phyloP scores from a whole-genome alignment of 1,284 basidiomycete species.

The Ceratobasidium sp. region DNA sequence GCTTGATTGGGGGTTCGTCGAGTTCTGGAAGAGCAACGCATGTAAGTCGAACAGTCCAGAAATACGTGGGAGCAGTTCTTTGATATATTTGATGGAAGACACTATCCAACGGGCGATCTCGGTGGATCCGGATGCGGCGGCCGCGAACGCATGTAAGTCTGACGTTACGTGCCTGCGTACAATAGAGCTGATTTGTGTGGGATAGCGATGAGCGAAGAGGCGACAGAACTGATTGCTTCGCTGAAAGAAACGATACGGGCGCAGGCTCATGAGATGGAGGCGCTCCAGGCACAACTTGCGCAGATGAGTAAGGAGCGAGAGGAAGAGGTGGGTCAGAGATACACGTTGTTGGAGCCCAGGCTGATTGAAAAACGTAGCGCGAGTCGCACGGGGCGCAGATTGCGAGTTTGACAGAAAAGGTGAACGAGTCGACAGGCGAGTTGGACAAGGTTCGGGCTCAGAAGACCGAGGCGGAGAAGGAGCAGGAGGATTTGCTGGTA shows the following conservation, averaged over 20 bases:
- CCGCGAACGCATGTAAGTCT: constrained; percentile 53
- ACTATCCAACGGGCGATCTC: constrained; percentile 63
- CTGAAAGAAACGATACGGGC: constrained; percentile 81
- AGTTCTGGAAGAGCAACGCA: constrained; percentile 98
- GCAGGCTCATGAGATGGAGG: constrained; percentile 80
- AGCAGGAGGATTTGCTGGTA: constrained; percentile 94
- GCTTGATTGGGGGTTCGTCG: constrained; percentile 99
- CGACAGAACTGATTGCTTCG: constrained; percentile 80
- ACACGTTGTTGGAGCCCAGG: neutral
- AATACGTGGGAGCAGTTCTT: constrained; percentile 27
- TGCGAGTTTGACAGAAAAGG: constrained; percentile 60
- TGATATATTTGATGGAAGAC: constrained; percentile 51
- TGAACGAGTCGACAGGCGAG: constrained; percentile 66
- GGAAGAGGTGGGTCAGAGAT: constrained; percentile 55
- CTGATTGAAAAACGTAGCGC: constrained; percentile 32
- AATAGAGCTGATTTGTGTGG: constrained; percentile 6
- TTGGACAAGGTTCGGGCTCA: constrained; percentile 69
- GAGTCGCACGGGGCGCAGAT: constrained; percentile 49
- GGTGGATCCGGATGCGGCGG: constrained; percentile 59
- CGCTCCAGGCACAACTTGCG: constrained; percentile 66
- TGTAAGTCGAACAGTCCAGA: constrained; percentile 66
- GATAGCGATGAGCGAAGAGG: constrained; percentile 77
- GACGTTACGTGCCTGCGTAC: constrained; percentile 2
- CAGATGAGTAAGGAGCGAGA: constrained; percentile 52
- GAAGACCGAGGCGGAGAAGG: constrained; percentile 85